A percentile compares a stretch with the other conserved stretches of the same genome.
Evolutionary conservation across 495 filamentous ascomycete species (phyloP).

Genomic region (Thozetella sp.): DNA sequence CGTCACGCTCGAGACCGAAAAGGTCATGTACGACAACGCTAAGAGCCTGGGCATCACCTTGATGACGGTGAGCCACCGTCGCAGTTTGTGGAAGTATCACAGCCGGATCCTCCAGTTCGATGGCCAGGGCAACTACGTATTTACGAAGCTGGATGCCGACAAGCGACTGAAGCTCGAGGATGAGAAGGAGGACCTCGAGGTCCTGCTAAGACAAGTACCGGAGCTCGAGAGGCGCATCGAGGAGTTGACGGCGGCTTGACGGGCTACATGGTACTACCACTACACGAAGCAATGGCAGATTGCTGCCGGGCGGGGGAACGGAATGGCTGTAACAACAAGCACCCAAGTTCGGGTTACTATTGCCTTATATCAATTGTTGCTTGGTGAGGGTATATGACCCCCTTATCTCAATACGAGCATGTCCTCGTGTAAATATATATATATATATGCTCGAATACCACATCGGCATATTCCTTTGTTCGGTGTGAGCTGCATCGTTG

Average conservation of each 20-base stretch:
- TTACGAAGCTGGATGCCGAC: conserved; percentile 89
- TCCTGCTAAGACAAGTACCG: conserved; percentile 79
- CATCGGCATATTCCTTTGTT: too few relatives aligned
- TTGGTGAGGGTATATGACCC: too few relatives aligned
- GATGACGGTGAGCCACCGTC: conserved; percentile 91
- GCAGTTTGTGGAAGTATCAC: conserved; percentile 97
- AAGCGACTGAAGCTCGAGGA: conserved; percentile 84
- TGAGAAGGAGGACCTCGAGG: conserved; percentile 93
- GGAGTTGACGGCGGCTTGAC: conserved; percentile 61
- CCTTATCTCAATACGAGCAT: too few relatives aligned
- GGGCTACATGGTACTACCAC: not conserved
- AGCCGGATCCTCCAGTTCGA: conserved; percentile 93
- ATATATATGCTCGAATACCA: too few relatives aligned
- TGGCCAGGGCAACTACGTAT: conserved; percentile 88
- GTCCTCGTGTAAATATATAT: too few relatives aligned
- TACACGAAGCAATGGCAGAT: too few relatives aligned
- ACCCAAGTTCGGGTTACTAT: too few relatives aligned
- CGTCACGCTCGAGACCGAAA: conserved; percentile 91
- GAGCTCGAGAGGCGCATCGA: conserved; percentile 84
- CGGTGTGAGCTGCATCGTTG: too few relatives aligned
- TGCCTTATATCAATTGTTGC: too few relatives aligned
- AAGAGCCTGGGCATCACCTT: conserved; percentile 89
- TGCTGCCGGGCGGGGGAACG: too few relatives aligned
- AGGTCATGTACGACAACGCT: conserved; percentile 94
- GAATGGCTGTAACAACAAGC: too few relatives aligned